Conservation (phyloP, 345 rosid genomes). For the Syzygium aromaticum region DNA sequence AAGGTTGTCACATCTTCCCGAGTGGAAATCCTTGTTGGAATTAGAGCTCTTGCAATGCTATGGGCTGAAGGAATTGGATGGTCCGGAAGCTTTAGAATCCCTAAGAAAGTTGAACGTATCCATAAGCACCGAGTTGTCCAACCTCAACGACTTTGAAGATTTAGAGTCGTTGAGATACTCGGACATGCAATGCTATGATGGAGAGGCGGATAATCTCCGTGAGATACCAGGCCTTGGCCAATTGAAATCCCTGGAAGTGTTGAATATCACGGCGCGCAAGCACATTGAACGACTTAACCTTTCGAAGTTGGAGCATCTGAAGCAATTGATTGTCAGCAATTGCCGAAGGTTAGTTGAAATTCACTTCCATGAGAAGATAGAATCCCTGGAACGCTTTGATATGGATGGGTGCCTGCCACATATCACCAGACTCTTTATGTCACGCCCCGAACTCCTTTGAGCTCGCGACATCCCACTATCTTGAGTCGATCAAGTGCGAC, state of each 20-base stretch:
- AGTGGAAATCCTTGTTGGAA: not conserved
- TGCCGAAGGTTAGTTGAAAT: not conserved
- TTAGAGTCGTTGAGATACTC: not conserved
- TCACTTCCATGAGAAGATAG: not conserved
- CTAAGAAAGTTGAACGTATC: not conserved
- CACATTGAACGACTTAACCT: not conserved
- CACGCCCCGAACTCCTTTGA: no score
- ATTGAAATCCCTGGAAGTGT: not conserved
- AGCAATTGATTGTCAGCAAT: not conserved
- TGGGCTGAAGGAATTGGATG: not conserved
- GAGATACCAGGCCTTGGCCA: not conserved
- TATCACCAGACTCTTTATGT: no score
- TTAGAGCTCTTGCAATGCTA: not conserved
- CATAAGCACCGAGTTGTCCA: not conserved
- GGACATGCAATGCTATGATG: not conserved
- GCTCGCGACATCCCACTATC: no score
- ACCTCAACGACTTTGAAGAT: not conserved
- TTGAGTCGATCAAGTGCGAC: no score
- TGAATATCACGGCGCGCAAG: not conserved
- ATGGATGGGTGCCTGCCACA: no score
- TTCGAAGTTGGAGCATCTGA: not conserved
- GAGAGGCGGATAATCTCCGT: not conserved
- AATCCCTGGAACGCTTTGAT: not conserved
- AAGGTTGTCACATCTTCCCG: accelerated
- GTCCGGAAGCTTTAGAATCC: not conserved